A percentile compares a stretch with the other conserved stretches of the same genome.
phyloP scores from a whole-genome alignment of 768 basidiomycete genomes.

The Tylopilus subfusipes region DNA sequence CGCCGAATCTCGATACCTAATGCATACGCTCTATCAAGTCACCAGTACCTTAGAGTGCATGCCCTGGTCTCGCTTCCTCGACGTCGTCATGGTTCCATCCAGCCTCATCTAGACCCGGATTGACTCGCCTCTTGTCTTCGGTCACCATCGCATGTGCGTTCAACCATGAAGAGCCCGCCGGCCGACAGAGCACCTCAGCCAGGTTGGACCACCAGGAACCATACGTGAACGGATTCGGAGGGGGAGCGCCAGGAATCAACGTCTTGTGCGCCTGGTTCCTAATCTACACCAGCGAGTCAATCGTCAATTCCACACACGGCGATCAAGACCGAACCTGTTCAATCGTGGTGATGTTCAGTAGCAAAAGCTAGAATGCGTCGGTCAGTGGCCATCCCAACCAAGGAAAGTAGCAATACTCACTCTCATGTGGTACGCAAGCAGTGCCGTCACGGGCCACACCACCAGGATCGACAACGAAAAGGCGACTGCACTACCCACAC shows the following conservation, averaged over 20 bases:
- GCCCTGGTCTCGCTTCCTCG: conserved; percentile 15
- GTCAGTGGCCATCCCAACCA: conserved; percentile 1
- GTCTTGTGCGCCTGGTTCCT: conserved; percentile 80
- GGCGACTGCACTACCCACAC: conserved; percentile 76
- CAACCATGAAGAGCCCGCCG: conserved; percentile 78
- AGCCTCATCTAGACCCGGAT: conserved; percentile 55
- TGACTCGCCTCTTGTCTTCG: conserved; percentile 70
- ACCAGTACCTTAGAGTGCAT: not conserved
- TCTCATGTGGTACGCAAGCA: conserved; percentile 81
- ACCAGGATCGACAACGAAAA: conserved; percentile 70
- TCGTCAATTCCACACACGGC: conserved; percentile 1
- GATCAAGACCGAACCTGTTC: conserved; percentile 66
- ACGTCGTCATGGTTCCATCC: conserved; percentile 26
- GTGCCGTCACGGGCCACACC: conserved; percentile 78
- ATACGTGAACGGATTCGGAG: conserved; percentile 86
- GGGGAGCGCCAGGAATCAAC: conserved; percentile 58
- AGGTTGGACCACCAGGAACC: conserved; percentile 74
- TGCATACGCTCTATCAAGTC: conserved; percentile 1
- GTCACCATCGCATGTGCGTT: conserved; percentile 56
- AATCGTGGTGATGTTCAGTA: conserved; percentile 92
- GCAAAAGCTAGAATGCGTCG: conserved; percentile 50
- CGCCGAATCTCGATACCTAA: not conserved
- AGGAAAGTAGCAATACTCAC: conserved; percentile 42
- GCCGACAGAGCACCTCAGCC: conserved; percentile 73
- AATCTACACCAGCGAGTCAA: conserved; percentile 47